Evolutionary conservation across 805 yeast species (phyloP).

Genomic region (Ogataea nonfermentans): DNA sequence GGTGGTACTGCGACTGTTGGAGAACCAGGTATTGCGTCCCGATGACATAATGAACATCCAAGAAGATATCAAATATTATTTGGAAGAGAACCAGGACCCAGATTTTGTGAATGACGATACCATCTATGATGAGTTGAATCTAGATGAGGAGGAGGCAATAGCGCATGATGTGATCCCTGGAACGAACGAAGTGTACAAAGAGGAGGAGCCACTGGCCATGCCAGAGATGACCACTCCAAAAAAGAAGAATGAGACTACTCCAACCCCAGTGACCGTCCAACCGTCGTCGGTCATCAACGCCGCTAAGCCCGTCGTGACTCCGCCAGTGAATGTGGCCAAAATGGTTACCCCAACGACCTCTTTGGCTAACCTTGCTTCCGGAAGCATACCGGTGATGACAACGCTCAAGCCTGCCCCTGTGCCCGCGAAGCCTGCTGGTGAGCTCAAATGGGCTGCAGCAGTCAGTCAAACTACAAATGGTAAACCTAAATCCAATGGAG

Average conservation of each 20-base stretch:
- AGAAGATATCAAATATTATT: constrained; percentile 90
- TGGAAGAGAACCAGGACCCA: constrained; percentile 89
- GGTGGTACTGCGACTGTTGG: constrained; percentile 68
- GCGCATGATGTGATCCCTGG: constrained; percentile 28
- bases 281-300: constrained; percentile 6
- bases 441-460: constrained; percentile 36
- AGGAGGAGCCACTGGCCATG: constrained; percentile 19
- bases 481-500: constrained; percentile 5
- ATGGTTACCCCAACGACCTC: constrained; percentile 17
- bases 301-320: constrained; percentile 6
- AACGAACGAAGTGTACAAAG: constrained; percentile 12
- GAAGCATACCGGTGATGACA: constrained; percentile 24
- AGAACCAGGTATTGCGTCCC: constrained; percentile 73
- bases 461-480: constrained; percentile 20
- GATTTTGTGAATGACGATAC: constrained; percentile 95
- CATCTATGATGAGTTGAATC: constrained; percentile 81
- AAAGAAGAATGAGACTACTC: constrained; percentile 7
- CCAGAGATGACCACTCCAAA: too few relatives aligned
- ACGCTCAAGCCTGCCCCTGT: constrained; percentile 37
- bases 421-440: constrained; percentile 32
- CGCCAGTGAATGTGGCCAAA: constrained; percentile 3
- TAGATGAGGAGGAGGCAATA: constrained; percentile 45
- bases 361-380: constrained; percentile 14
- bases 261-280: constrained; percentile 17
- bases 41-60: constrained; percentile 72